These are phyloP conservation scores for Backusella psychrophila DNA, from an alignment of 192 early-diverging fungal genomes.

Conservation along the genomic window DNA sequence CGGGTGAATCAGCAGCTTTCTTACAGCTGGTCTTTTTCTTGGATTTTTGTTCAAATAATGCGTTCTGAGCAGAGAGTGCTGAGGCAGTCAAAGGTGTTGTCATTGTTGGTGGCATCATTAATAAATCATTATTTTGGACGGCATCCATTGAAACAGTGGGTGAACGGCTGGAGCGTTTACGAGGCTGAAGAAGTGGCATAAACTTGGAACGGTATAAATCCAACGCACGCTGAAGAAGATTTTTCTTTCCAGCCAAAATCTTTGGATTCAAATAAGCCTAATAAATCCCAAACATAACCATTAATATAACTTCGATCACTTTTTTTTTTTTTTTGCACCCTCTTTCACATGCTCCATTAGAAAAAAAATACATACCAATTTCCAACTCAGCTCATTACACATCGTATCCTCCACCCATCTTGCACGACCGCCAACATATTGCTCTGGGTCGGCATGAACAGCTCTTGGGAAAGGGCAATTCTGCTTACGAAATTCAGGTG, in stretches of 20 bases:
- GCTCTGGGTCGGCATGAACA: slow-evolving; percentile 19
- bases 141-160: not conserved
- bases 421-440: slow-evolving; percentile 26
- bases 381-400: slow-evolving; percentile 69
- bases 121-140: not conserved
- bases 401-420: slow-evolving; percentile 38
- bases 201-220: slow-evolving; percentile 36
- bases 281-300: not conserved
- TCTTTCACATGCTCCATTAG: not conserved
- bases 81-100: slow-evolving; percentile 16
- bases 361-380: slow-evolving; percentile 33
- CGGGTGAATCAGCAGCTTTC: slow-evolving; percentile 7
- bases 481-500: slow-evolving; percentile 45
- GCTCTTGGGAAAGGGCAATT: slow-evolving; percentile 57
- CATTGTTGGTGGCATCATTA: slow-evolving; percentile 8
- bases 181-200: slow-evolving; percentile 30
- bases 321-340: not conserved
- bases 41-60: slow-evolving; percentile 5
- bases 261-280: slow-evolving; percentile 36
- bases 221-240: slow-evolving; percentile 31
- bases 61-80: slow-evolving; percentile 26
- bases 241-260: slow-evolving; percentile 36
- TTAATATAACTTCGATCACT: not conserved
- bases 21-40: slow-evolving; percentile 2
- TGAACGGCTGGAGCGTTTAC: slow-evolving; percentile 12